Evolutionary conservation across 768 basidiomycete genomes (phyloP), one percentile per base, ranked within the genome.

Genomic region (Trametes cinnabarina): DNA sequence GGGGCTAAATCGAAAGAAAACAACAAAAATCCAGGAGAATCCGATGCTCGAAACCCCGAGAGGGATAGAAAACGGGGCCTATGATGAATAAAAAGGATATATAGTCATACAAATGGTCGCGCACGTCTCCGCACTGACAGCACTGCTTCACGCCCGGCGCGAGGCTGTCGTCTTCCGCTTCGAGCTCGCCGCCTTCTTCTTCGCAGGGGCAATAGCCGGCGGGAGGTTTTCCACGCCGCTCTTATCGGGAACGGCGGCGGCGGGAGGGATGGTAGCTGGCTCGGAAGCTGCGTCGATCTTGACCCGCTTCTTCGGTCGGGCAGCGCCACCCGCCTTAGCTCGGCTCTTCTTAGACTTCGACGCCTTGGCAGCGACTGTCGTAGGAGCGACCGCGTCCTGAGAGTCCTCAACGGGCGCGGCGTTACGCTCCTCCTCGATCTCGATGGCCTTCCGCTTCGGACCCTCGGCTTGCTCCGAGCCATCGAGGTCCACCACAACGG

Each of bases 401-500:
- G 43, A 10, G 7, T 47, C 30, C 46, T 40, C 54, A 32, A 28
- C 43, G 37, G 35, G 55, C 50, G n/a, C 43, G 20, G 32, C 19
- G 26, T 22, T 20, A 30, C 25, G 51, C 37, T 52, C 50, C 20
- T n/a, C 32, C 46, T 61, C 60, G 22, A 44, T 22, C 34, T 41
- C 55, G 19, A 22, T 28, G 1, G 48, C 53, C 53, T 60, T 55
- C 34, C 59, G 53, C 59, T 60, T 55, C 10, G n/a, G n/a, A n/a
- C 49, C 48, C 25, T 41, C 50, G 28, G 19, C 48, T n/a, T 19
- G 34, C 34, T 2, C n/a, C 15, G 40, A 28, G 20, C 22, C 35
- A n/a, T 61, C 60, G 8, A 28, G 15, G 28, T 56, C 60, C 34
- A 61, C 60, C 8, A 57, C 60, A 12, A 57, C 60, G 1, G 60